phyloP scores from a whole-genome alignment of 108 stramenopile species.

The Nitzschia sp. region DNA sequence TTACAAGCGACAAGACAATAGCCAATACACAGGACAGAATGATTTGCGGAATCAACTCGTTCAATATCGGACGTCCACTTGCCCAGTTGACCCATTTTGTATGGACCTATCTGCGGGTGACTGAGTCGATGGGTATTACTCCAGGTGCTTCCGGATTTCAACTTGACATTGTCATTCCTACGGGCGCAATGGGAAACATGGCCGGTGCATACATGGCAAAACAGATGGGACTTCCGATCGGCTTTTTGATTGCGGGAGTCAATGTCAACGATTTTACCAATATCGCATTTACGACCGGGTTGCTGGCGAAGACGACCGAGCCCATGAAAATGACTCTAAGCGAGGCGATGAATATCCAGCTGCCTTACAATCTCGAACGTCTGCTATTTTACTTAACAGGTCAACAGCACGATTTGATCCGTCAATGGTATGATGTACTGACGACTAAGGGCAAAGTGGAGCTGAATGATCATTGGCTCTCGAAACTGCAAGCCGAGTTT shows the following conservation, averaged over 20 bases:
- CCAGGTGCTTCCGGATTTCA: slow-evolving; percentile 40
- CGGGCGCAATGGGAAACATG: slow-evolving; percentile 93
- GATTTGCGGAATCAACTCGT: slow-evolving; percentile 77
- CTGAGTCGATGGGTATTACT: slow-evolving; percentile 42
- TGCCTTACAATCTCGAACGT: slow-evolving; percentile 91
- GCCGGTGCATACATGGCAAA: slow-evolving; percentile 77
- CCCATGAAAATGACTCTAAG: slow-evolving; percentile 75
- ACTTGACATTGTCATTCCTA: slow-evolving; percentile 83
- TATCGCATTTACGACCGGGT: slow-evolving; percentile 58
- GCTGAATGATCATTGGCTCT: slow-evolving; percentile 40
- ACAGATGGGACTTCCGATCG: slow-evolving; percentile 77
- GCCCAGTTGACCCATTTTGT: slow-evolving; percentile 88
- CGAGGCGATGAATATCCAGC: slow-evolving; percentile 92
- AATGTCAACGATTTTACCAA: slow-evolving; percentile 86
- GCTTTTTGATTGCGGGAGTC: slow-evolving; percentile 61
- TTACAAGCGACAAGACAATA: slow-evolving; percentile 35
- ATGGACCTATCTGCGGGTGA: slow-evolving; percentile 83
- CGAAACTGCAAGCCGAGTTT: slow-evolving; percentile 61
- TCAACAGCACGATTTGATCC: slow-evolving; percentile 46
- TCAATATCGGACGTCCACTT: slow-evolving; percentile 87
- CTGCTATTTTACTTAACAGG: slow-evolving; percentile 74
- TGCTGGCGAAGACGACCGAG: slow-evolving; percentile 32
- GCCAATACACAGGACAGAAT: slow-evolving; percentile 1
- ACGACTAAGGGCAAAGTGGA: slow-evolving; percentile 25
- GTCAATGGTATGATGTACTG: slow-evolving; percentile 66